A percentile compares a stretch with the other conserved stretches of the same genome.
Conservation (phyloP, 192 early-diverging fungal genomes). For the Backusella luteola region DNA sequence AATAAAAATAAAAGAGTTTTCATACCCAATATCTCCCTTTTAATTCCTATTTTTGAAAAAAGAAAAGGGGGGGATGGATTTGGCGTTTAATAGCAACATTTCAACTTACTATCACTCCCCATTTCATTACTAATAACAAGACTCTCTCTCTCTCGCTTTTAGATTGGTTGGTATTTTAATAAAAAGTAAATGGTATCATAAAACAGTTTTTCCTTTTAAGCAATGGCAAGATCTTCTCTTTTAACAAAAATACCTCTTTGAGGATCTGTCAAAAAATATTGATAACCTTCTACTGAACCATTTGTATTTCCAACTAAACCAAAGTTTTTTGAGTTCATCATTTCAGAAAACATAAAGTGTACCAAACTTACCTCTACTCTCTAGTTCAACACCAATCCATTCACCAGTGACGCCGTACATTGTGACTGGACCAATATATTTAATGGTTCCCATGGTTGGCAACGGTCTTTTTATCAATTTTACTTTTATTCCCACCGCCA, state of each 20-base stretch:
- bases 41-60: neutral
- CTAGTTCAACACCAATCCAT: slow-evolving; percentile 33
- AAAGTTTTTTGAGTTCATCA: neutral
- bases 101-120: neutral
- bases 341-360: neutral
- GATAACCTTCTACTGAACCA: slow-evolving; percentile 26
- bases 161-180: slow-evolving; percentile 1
- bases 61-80: neutral
- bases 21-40: neutral
- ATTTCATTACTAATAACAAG: no score
- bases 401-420: neutral
- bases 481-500: slow-evolving; percentile 15
- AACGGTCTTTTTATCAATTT: slow-evolving; percentile 31
- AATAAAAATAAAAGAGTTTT: neutral
- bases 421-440: slow-evolving; percentile 27
- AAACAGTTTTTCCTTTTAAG: neutral
- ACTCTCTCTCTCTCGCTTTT: neutral
- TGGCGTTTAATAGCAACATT: neutral
- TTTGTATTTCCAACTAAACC: slow-evolving; percentile 31
- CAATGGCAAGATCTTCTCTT: slow-evolving; percentile 15
- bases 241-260: slow-evolving; percentile 37
- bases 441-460: slow-evolving; percentile 26
- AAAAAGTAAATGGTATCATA: neutral
- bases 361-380: slow-evolving; percentile 26
- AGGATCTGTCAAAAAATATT: slow-evolving; percentile 35